Evolutionary conservation across 495 filamentous ascomycete species (phyloP).

Genomic region (Immersiella caudata): DNA sequence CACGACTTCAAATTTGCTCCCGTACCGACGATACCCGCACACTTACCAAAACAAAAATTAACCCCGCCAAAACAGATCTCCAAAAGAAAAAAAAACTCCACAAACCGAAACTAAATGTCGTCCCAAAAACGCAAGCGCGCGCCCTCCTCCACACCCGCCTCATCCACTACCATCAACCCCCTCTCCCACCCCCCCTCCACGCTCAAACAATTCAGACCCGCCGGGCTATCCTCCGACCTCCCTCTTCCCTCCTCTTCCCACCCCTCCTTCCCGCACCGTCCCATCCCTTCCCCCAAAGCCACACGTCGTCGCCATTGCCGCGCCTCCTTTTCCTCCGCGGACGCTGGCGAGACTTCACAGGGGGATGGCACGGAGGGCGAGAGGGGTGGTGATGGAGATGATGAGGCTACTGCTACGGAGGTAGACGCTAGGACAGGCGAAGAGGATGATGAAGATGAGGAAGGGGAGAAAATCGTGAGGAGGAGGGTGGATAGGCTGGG

Average conservation of each 20-base stretch:
- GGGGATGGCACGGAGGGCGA: constrained; percentile 17
- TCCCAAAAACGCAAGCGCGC: constrained; percentile 34
- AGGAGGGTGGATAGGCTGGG: no score
- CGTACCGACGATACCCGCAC: not conserved
- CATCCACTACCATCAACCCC: constrained; percentile 47
- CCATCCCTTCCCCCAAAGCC: constrained; percentile 20
- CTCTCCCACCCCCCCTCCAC: constrained; percentile 47
- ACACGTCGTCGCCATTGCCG: not conserved
- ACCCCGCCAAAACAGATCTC: no score
- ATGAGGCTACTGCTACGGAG: not conserved
- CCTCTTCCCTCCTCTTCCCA: constrained; percentile 41
- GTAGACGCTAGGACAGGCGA: not conserved
- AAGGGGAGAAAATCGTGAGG: not conserved
- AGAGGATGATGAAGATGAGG: not conserved
- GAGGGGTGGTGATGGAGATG: not conserved
- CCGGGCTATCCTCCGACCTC: constrained; percentile 39
- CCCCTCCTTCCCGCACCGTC: constrained; percentile 49
- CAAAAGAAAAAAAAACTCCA: not conserved
- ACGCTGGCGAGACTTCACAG: constrained; percentile 3
- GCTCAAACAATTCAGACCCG: constrained; percentile 44
- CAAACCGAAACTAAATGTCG: not conserved
- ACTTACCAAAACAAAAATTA: not conserved
- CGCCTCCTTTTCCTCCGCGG: not conserved
- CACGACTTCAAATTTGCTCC: not conserved
- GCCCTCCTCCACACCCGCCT: not conserved